Evolutionary conservation across 345 rosid species (phyloP).

Genomic region (Rubroshorea leprosula): DNA sequence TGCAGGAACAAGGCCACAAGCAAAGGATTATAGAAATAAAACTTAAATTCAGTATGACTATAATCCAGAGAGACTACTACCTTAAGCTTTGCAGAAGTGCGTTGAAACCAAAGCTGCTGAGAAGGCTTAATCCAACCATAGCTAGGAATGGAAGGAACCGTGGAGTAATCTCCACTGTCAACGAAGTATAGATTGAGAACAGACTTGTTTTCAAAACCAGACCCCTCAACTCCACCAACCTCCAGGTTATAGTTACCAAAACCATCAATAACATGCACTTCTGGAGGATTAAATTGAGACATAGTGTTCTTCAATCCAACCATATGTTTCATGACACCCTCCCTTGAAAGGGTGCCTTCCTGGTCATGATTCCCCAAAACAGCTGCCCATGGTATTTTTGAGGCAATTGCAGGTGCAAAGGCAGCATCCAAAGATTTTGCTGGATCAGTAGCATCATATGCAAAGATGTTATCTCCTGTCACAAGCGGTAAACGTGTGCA

Average conservation of each 20-base stretch:
- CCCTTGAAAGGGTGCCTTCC: slow-evolving; percentile 71
- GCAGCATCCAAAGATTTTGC: slow-evolving; percentile 61
- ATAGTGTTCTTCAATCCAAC: slow-evolving; percentile 53
- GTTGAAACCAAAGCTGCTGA: slow-evolving; percentile 82
- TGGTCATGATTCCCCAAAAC: slow-evolving; percentile 90
- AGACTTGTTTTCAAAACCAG: slow-evolving; percentile 65
- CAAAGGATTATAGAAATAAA: background rate
- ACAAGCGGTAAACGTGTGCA: background rate
- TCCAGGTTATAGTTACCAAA: slow-evolving; percentile 91
- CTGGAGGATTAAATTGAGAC: slow-evolving; percentile 65
- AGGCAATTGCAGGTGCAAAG: slow-evolving; percentile 69
- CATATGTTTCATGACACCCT: slow-evolving; percentile 76
- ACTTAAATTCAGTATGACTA: background rate
- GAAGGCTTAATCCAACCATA: slow-evolving; percentile 89
- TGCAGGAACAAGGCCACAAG: background rate
- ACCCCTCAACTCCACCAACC: slow-evolving; percentile 61
- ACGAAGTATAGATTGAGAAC: slow-evolving; percentile 76
- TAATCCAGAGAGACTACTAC: slow-evolving; percentile 24
- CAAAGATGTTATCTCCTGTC: slow-evolving; percentile 75
- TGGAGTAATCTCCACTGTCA: slow-evolving; percentile 79
- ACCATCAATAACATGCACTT: slow-evolving; percentile 52
- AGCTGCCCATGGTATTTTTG: slow-evolving; percentile 85
- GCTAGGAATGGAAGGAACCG: slow-evolving; percentile 49
- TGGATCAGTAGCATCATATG: slow-evolving; percentile 53
- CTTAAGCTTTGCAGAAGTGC: slow-evolving; percentile 61